These are phyloP conservation scores for Tulasnella sp. DNA, from an alignment of 768 basidiomycete species.

Conservation along the genomic window DNA sequence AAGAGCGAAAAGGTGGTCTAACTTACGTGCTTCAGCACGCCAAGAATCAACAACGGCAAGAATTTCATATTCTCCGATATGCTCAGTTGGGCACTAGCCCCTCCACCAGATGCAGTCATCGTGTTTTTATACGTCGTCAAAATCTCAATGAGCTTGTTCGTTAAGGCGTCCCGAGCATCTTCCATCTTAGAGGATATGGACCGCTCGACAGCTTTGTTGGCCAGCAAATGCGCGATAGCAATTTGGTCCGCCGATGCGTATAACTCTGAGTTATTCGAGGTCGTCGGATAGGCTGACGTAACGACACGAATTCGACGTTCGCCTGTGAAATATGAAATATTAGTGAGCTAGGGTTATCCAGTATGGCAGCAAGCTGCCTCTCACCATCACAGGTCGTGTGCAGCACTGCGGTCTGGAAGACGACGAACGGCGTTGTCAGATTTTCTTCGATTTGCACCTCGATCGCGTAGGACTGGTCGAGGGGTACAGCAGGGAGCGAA, in stretches of 20 bases:
- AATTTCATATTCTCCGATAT: slow-evolving; percentile 91
- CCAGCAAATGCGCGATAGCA: slow-evolving; percentile 70
- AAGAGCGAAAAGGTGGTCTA: neutral
- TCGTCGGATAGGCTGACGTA: slow-evolving; percentile 79
- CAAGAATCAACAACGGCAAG: slow-evolving; percentile 82
- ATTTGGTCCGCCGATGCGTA: slow-evolving; percentile 87
- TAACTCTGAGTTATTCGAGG: slow-evolving; percentile 76
- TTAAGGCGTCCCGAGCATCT: slow-evolving; percentile 76
- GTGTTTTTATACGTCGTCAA: slow-evolving; percentile 85
- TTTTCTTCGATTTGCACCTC: slow-evolving; percentile 95
- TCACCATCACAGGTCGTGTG: slow-evolving; percentile 87
- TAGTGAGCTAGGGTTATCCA: neutral
- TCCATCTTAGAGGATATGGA: slow-evolving; percentile 78
- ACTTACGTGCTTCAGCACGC: slow-evolving; percentile 83
- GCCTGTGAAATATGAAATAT: slow-evolving; percentile 28
- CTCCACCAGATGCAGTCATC: slow-evolving; percentile 88
- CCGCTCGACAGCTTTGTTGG: slow-evolving; percentile 89
- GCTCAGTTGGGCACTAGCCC: slow-evolving; percentile 88
- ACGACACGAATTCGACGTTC: slow-evolving; percentile 88
- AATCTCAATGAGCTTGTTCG: slow-evolving; percentile 76
- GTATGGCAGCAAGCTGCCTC: slow-evolving; percentile 13
- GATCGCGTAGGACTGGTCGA: slow-evolving; percentile 91
- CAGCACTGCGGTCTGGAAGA: slow-evolving; percentile 87
- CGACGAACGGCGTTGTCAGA: slow-evolving; percentile 80
- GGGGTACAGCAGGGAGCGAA: slow-evolving; percentile 92